These are phyloP conservation scores for Nyssa sinensis DNA, from an alignment of 148 eudicot genomes.

Conservation along the genomic window DNA sequence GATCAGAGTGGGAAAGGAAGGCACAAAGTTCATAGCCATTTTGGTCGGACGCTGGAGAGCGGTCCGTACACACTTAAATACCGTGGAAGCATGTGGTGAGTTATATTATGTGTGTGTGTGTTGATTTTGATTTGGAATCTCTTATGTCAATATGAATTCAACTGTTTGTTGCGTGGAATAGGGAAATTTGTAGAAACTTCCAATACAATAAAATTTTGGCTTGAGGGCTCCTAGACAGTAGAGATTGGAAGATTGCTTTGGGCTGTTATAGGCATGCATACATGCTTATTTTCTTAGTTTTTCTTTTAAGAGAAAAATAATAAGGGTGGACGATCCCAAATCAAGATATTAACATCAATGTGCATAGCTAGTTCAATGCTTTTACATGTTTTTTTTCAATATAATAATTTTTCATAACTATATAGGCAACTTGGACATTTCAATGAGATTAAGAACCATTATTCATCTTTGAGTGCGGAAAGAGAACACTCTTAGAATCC, in stretches of 20 bases:
- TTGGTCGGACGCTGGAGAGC: constrained; percentile 41
- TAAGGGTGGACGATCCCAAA: too few species aligned
- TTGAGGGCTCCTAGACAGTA: background rate
- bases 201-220: background rate
- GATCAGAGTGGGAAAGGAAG: constrained; percentile 57
- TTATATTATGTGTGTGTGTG: background rate
- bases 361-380: too few species aligned
- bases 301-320: too few species aligned
- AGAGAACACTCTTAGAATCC: too few species aligned
- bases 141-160: background rate
- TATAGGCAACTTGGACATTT: too few species aligned
- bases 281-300: too few species aligned
- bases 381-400: too few species aligned
- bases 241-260: background rate
- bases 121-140: background rate
- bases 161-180: background rate
- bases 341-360: too few species aligned
- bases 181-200: background rate
- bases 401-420: too few species aligned
- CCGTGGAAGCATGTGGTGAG: constrained; percentile 66
- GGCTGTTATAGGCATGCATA: background rate
- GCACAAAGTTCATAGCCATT: constrained; percentile 53
- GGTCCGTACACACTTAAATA: constrained; percentile 55
- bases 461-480: too few species aligned
- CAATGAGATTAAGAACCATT: too few species aligned